Conservation (phyloP, 768 basidiomycete genomes). For the Goffeauzyma gilvescens region DNA sequence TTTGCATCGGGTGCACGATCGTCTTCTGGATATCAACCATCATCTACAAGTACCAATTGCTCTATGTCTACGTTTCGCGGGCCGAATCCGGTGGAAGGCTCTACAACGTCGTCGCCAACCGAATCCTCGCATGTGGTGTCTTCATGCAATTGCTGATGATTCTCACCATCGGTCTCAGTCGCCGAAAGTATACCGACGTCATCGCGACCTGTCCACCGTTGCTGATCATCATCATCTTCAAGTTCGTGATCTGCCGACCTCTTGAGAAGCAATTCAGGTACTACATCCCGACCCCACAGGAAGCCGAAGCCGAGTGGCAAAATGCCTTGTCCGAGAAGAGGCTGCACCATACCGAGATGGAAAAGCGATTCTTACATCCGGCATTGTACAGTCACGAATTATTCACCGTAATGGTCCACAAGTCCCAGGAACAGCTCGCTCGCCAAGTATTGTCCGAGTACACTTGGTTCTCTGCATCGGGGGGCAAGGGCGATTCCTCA, state of each 20-base stretch:
- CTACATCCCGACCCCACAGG: constrained; percentile 49
- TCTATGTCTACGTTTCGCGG: constrained; percentile 76
- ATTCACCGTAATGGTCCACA: constrained; percentile 34
- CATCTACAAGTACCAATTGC: constrained; percentile 69
- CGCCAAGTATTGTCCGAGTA: constrained; percentile 29
- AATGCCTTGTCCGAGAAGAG: constrained; percentile 48
- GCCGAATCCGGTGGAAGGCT: constrained; percentile 86
- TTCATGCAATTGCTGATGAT: constrained; percentile 54
- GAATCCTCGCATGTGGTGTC: constrained; percentile 54
- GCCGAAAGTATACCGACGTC: constrained; percentile 46
- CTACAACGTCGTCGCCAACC: constrained; percentile 87
- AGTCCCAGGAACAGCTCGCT: constrained; percentile 30
- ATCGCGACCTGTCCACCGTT: constrained; percentile 71
- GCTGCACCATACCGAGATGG: constrained; percentile 62
- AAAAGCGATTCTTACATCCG: constrained; percentile 87
- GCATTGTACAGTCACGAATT: constrained; percentile 70
- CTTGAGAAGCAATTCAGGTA: constrained; percentile 56
- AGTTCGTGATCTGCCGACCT: constrained; percentile 54
- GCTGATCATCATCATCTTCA: constrained; percentile 59
- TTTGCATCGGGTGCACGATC: constrained; percentile 57
- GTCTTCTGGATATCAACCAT: constrained; percentile 53
- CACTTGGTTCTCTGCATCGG: constrained; percentile 27
- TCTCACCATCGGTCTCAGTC: constrained; percentile 69
- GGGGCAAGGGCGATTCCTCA: constrained; percentile 13
- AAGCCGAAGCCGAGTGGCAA: constrained; percentile 45